phyloP scores from a whole-genome alignment of 331 rosid species.

The Acacia pycnantha region DNA sequence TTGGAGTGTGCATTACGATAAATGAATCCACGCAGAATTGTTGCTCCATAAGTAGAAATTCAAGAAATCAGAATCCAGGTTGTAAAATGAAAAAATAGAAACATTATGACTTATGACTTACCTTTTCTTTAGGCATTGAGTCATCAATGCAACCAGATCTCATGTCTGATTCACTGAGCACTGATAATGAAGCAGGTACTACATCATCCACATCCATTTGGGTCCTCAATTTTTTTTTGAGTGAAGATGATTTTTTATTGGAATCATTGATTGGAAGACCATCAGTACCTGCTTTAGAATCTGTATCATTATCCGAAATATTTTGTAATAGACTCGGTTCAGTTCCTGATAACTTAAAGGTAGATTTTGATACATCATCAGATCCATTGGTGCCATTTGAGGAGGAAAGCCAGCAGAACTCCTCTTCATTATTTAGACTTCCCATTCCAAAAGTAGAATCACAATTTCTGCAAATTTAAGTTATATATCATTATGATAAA shows the following conservation, averaged over 20 bases:
- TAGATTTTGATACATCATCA: slow-evolving; percentile 54
- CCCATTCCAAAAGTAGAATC: slow-evolving; percentile 67
- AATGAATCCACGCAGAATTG: not conserved
- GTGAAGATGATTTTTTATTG: slow-evolving; percentile 30
- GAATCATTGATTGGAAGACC: slow-evolving; percentile 31
- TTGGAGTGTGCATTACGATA: not conserved
- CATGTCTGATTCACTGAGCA: slow-evolving; percentile 27
- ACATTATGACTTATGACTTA: slow-evolving; percentile 8
- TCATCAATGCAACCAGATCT: slow-evolving; percentile 35
- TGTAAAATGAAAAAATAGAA: not conserved
- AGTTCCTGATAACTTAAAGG: slow-evolving; percentile 45
- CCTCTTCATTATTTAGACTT: slow-evolving; percentile 57
- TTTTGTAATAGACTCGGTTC: slow-evolving; percentile 43
- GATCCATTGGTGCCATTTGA: slow-evolving; percentile 49
- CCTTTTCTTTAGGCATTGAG: slow-evolving; percentile 44
- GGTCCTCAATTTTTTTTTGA: slow-evolving; percentile 23
- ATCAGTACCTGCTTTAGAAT: slow-evolving; percentile 31
- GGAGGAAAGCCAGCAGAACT: slow-evolving; percentile 54
- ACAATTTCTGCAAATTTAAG: slow-evolving; percentile 47
- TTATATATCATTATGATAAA: slow-evolving; percentile 3
- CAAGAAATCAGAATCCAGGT: slow-evolving; percentile 1
- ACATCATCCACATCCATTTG: slow-evolving; percentile 33
- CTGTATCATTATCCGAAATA: slow-evolving; percentile 31
- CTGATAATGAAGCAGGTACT: slow-evolving; percentile 31
- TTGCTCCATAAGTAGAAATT: slow-evolving; percentile 1